Evolutionary conservation across 176 grass and related monocot genomes (phyloP).

Genomic region (Canna indica): DNA sequence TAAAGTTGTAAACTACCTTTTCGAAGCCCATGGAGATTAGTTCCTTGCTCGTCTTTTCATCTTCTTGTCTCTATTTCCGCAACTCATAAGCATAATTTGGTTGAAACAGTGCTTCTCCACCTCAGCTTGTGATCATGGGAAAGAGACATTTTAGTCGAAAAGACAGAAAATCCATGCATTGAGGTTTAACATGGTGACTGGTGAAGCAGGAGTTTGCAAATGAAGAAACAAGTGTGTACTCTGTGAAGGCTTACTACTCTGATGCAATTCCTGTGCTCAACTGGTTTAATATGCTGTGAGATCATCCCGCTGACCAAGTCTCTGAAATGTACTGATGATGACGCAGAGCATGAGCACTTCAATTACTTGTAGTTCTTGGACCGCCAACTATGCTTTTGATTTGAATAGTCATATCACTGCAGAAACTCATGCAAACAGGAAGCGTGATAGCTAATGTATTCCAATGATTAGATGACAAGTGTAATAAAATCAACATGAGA

Average conservation of each 20-base stretch:
- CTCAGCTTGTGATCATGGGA: not conserved
- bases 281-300: not conserved
- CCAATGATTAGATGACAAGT: not conserved
- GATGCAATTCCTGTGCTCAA: not conserved
- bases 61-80: not conserved
- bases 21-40: not conserved
- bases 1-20: not conserved
- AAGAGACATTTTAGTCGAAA: not conserved
- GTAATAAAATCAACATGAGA: not conserved
- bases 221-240: not conserved
- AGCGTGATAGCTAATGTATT: too few relatives aligned
- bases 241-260: not conserved
- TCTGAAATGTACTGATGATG: not conserved
- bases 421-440: too few relatives aligned
- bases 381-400: not conserved
- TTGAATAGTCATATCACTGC: not conserved
- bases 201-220: too few relatives aligned
- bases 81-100: not conserved
- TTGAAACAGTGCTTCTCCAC: not conserved
- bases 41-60: not conserved
- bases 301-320: not conserved
- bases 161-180: too few relatives aligned
- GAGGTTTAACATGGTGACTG: not conserved
- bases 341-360: not conserved
- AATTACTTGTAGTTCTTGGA: not conserved